A percentile compares a stretch with the other conserved stretches of the same genome.
These are phyloP conservation scores for Suillus tomentosus DNA, from an alignment of 768 basidiomycete species.

Conservation along the genomic window DNA sequence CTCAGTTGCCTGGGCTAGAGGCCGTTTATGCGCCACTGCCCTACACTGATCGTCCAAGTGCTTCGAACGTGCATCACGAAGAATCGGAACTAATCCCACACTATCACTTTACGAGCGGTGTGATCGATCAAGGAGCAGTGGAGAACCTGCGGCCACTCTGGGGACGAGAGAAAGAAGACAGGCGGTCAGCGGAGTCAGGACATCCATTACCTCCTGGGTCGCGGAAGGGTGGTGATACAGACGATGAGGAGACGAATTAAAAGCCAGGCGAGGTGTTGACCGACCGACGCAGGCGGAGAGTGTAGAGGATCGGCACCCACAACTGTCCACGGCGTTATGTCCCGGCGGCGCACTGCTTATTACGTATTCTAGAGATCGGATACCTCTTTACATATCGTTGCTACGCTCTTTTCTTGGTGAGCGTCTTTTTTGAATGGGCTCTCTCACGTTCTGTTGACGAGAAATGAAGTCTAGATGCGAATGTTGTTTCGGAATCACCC, in stretches of 20 bases:
- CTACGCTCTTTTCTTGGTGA: constrained; percentile 17
- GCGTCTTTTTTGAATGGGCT: constrained; percentile 14
- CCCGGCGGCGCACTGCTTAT: constrained; percentile 10
- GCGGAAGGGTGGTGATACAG: neutral
- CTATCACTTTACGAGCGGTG: constrained; percentile 3
- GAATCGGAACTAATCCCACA: neutral
- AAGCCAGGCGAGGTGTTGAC: too few species aligned
- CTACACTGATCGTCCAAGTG: constrained; percentile 10
- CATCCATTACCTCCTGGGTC: neutral
- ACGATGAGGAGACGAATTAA: too few species aligned
- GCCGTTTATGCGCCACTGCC: constrained; percentile 6
- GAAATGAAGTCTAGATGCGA: constrained; percentile 21
- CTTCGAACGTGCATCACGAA: constrained; percentile 3
- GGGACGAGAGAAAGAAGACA: constrained; percentile 4
- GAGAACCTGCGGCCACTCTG: neutral
- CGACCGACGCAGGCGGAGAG: neutral
- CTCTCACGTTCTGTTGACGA: constrained; percentile 20
- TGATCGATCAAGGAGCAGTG: neutral
- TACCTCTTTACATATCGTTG: constrained; percentile 15
- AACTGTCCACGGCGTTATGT: constrained; percentile 8
- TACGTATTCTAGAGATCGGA: constrained; percentile 17
- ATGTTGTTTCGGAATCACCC: constrained; percentile 20
- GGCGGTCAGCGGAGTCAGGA: neutral
- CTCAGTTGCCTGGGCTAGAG: constrained; percentile 3
- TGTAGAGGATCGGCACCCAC: constrained; percentile 9